Conservation (phyloP, 495 filamentous ascomycete species). For the Xylaria acuta region DNA sequence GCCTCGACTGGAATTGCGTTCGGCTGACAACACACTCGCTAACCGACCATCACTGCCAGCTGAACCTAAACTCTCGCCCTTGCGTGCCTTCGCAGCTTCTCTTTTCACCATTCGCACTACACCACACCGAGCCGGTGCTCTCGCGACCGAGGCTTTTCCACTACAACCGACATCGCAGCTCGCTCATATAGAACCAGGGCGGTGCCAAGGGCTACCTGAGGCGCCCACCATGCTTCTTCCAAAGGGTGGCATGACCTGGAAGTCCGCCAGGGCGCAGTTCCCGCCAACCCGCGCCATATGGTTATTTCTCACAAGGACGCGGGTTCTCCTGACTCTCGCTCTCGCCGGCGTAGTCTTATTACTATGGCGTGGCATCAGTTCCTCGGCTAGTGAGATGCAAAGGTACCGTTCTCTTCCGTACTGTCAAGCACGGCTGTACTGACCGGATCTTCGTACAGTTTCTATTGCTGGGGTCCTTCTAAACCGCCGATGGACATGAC, state of each 20-base stretch:
- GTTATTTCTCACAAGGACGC: slow-evolving; percentile 76
- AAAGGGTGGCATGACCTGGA: slow-evolving; percentile 92
- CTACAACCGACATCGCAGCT: background rate
- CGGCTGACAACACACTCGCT: slow-evolving; percentile 12
- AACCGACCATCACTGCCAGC: background rate
- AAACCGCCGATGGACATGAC: slow-evolving; percentile 95
- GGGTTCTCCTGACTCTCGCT: slow-evolving; percentile 78
- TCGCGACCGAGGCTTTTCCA: background rate
- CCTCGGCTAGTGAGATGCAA: slow-evolving; percentile 86
- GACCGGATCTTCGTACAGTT: slow-evolving; percentile 60
- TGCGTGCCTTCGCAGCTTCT: background rate
- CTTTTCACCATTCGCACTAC: background rate
- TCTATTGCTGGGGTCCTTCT: slow-evolving; percentile 94
- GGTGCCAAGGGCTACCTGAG: slow-evolving; percentile 47
- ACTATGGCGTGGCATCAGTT: slow-evolving; percentile 87
- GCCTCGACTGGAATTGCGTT: background rate
- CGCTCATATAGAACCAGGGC: slow-evolving; percentile 34
- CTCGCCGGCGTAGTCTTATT: slow-evolving; percentile 76
- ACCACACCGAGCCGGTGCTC: background rate
- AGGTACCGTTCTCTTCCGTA: slow-evolving; percentile 60
- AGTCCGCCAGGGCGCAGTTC: slow-evolving; percentile 80
- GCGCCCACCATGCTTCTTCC: slow-evolving; percentile 66
- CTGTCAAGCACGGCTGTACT: slow-evolving; percentile 27
- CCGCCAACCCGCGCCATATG: slow-evolving; percentile 83
- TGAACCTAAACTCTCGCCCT: background rate